Percentiles rank a stretch among this genome's conserved stretches.
Evolutionary conservation across 2,329 filamentous ascomycete species (phyloP).

Genomic region (Aspergillus neotritici): DNA sequence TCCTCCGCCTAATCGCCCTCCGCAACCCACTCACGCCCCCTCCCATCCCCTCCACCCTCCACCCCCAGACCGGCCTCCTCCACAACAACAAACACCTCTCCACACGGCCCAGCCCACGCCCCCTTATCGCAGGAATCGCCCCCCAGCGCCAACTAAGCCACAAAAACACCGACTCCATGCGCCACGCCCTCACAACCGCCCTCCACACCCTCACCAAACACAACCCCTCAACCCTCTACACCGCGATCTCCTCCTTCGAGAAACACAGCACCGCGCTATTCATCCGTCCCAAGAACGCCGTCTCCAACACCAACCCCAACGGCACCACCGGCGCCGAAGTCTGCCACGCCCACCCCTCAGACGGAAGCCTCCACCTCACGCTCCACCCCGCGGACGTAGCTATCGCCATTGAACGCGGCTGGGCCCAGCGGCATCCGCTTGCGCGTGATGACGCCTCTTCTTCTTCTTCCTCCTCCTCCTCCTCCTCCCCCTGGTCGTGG

Average conservation of each 20-base stretch:
- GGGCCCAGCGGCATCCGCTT: conserved; percentile 64
- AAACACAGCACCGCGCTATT: conserved; percentile 77
- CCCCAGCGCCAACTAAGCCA: conserved; percentile 76
- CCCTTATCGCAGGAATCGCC: conserved; percentile 67
- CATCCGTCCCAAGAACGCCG: conserved; percentile 4
- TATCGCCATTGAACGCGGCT: conserved; percentile 66
- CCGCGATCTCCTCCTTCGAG: conserved; percentile 70
- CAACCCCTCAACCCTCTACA: conserved; percentile 49
- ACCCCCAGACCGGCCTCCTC: conserved; percentile 57
- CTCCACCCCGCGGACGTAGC: conserved; percentile 73
- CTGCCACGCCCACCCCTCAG: conserved; percentile 70
- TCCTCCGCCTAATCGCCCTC: conserved; percentile 65
- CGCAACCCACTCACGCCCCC: conserved; percentile 63
- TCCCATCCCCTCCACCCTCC: conserved; percentile 45
- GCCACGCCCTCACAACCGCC: conserved; percentile 49
- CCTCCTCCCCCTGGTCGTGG: conserved; percentile 61
- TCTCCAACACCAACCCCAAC: background rate
- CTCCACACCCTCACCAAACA: conserved; percentile 48
- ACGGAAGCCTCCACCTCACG: conserved; percentile 72
- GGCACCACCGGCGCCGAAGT: conserved; percentile 51
- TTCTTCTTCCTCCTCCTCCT: too few relatives aligned
- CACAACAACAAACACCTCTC: conserved; percentile 45
- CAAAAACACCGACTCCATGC: conserved; percentile 50
- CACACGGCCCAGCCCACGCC: conserved; percentile 58
- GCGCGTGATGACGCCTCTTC: conserved; percentile 41